phyloP scores from a whole-genome alignment of 805 yeast genomes.

The Saturnispora saitoi region DNA sequence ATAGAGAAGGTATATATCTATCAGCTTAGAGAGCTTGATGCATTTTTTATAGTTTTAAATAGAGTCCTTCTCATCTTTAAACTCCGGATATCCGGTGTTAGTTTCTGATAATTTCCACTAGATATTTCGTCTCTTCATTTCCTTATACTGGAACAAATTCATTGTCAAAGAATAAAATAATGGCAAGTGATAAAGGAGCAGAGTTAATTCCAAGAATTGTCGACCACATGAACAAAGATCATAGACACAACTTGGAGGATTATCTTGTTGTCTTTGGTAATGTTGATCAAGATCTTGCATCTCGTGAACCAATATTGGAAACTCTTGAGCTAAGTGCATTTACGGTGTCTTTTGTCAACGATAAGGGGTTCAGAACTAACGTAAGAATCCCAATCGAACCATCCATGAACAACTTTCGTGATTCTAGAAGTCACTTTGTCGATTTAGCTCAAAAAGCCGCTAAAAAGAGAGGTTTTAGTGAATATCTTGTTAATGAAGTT shows the following conservation, averaged over 20 bases:
- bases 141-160: too few relatives aligned
- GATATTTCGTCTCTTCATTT: too few relatives aligned
- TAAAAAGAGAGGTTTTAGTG: conserved; percentile 48
- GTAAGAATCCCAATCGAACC: conserved; percentile 41
- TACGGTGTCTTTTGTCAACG: conserved; percentile 30
- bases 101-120: too few relatives aligned
- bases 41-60: too few relatives aligned
- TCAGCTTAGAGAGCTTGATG: too few relatives aligned
- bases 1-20: too few relatives aligned
- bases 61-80: too few relatives aligned
- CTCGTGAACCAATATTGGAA: conserved; percentile 34
- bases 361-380: conserved; percentile 27
- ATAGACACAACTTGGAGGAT: conserved; percentile 63
- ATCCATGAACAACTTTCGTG: conserved; percentile 34
- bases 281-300: conserved; percentile 11
- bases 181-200: not conserved
- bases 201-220: conserved; percentile 36
- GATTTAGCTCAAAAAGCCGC: conserved; percentile 76
- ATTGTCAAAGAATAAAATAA: too few relatives aligned
- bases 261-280: conserved; percentile 53
- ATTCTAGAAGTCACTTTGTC: conserved; percentile 47
- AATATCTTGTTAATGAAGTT: conserved; percentile 22
- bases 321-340: conserved; percentile 38
- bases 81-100: too few relatives aligned
- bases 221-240: conserved; percentile 77